Base-by-base conservation (phyloP, 805 yeast genomes). In the Ogataea henricii region DNA sequence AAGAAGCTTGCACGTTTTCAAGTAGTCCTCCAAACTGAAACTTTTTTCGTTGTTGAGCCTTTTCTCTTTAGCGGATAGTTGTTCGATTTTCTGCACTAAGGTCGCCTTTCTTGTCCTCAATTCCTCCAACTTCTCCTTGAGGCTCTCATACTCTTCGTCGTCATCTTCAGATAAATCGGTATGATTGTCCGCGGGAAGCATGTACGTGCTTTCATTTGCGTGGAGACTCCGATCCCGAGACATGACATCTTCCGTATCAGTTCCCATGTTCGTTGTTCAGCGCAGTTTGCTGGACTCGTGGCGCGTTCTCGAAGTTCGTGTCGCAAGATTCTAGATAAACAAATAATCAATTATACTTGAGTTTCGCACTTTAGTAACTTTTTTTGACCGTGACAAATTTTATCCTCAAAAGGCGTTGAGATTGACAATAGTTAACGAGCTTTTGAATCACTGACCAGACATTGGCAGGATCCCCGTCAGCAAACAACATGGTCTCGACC, bases 401-500 rank as follows among this genome's bases (percentile, higher is more conserved):
- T 39, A 39, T 27, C 16, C n/a, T 12, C 3, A 38, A 16, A 38
- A 23, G 7, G 22, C 7, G 14, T 9, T 6, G 7, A 7, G 32
- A 6, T 29, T 12, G 5, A 29, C 10, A 29, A 5, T 7, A 29
- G 8, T 8, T 8, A 6, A 8, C 25, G 8, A 22, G 25, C 6
- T 22, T 22, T 29, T 29, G n/a, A 29, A 14, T 16, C 36, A 32
- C 18, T 13, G 7, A 32, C 13, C 21, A 27, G 6, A 6, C 7
- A 7, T 12, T 13, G n/a, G 4, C n/a, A 12, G n/a, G 5, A 27
- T 14, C 6, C 6, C 16, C n/a, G 17, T 5, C 37, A 20, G 4
- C 21, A 20, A 14, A 13, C 6, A 48, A 6, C 5, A 67, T 67
- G 70, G 69, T 66, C 13, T 61, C 69, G 3, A 58, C 66, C 10